These are phyloP conservation scores for Lactifluus echinatus DNA, from an alignment of 768 basidiomycete genomes.

Conservation along the genomic window DNA sequence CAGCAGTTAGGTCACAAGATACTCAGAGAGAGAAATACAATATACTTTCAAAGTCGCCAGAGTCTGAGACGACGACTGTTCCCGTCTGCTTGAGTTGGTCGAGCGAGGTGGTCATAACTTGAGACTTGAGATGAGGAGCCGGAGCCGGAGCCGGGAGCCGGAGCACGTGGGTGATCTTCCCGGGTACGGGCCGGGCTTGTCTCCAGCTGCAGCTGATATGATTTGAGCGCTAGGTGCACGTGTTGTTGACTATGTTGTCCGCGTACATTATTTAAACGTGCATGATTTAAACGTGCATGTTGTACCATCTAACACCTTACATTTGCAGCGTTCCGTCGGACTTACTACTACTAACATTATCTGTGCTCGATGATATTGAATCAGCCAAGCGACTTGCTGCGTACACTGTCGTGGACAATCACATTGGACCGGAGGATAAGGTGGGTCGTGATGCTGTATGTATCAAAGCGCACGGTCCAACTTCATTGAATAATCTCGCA, in stretches of 20 bases:
- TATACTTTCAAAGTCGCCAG: slow-evolving; percentile 86
- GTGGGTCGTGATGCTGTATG: slow-evolving; percentile 34
- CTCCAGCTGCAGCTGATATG: too few species aligned
- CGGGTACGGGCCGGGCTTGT: too few species aligned
- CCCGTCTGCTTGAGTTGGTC: slow-evolving; percentile 84
- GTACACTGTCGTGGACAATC: slow-evolving; percentile 86
- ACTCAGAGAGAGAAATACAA: background rate
- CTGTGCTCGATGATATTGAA: slow-evolving; percentile 62
- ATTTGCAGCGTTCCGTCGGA: too few species aligned
- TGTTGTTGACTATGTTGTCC: too few species aligned
- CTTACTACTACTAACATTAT: too few species aligned
- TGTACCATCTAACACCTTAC: too few species aligned
- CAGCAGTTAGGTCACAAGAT: slow-evolving; percentile 14
- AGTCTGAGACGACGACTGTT: slow-evolving; percentile 95
- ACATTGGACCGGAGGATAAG: slow-evolving; percentile 76
- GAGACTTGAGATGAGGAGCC: too few species aligned
- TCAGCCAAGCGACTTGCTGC: slow-evolving; percentile 86
- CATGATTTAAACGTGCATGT: too few species aligned
- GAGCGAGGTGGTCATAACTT: slow-evolving; percentile 64
- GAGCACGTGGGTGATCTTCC: too few species aligned
- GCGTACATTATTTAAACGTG: too few species aligned
- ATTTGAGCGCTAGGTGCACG: too few species aligned
- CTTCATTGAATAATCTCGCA: slow-evolving; percentile 25
- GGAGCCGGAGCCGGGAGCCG: too few species aligned
- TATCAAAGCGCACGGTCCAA: background rate